These are phyloP conservation scores for Cyberlindnera misumaiensis DNA, from an alignment of 805 yeast genomes.

Conservation along the genomic window DNA sequence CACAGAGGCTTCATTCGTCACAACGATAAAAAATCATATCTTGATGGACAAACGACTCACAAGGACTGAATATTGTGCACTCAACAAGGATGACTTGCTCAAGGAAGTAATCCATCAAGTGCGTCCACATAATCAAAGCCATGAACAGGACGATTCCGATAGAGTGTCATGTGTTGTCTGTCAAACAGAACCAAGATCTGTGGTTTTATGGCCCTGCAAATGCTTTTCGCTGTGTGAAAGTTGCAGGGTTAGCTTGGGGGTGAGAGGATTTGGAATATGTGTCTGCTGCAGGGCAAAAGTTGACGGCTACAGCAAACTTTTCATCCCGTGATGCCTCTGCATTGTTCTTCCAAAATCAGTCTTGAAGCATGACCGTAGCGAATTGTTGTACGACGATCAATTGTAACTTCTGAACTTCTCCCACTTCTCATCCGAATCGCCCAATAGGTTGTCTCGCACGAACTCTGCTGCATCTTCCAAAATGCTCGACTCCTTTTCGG, in stretches of 20 bases:
- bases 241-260: constrained; percentile 68
- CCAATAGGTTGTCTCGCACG: no score
- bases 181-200: constrained; percentile 63
- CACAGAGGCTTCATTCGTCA: constrained; percentile 12
- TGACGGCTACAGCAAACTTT: constrained; percentile 41
- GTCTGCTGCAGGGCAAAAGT: constrained; percentile 79
- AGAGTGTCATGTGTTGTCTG: constrained; percentile 70
- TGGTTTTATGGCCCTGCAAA: constrained; percentile 89
- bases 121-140: constrained; percentile 18
- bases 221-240: constrained; percentile 85
- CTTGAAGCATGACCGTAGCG: no score
- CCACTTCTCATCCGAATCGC: no score
- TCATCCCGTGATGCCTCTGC: constrained; percentile 18
- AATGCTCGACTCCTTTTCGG: no score
- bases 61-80: constrained; percentile 26
- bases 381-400: no score
- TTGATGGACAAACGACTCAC: constrained; percentile 25
- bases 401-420: no score
- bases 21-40: constrained; percentile 16
- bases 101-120: constrained; percentile 23
- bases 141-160: constrained; percentile 19
- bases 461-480: no score
- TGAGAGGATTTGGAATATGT: constrained; percentile 69
- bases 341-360: no score
- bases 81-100: constrained; percentile 25